Percentiles rank a stretch among this genome's conserved stretches.
Evolutionary conservation across 2,329 filamentous ascomycete species (phyloP).

Genomic region (Aspergillus sp.): DNA sequence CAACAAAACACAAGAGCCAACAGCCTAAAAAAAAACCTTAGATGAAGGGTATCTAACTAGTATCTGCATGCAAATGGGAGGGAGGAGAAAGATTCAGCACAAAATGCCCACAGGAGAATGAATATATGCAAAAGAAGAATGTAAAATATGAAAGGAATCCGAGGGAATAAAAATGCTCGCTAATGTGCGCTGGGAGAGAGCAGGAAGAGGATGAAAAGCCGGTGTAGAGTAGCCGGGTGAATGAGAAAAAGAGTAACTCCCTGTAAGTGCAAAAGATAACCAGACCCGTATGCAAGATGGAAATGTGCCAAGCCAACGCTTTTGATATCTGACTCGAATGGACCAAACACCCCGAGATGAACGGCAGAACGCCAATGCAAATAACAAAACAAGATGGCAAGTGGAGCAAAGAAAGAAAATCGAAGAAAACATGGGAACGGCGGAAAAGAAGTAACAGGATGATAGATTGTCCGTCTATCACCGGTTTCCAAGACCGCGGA

Average conservation of each 20-base stretch:
- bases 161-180: conserved; percentile 1
- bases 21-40: conserved; percentile 9
- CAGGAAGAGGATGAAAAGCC: not conserved
- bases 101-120: not conserved
- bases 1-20: conserved; percentile 5
- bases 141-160: not conserved
- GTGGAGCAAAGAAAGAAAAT: not conserved
- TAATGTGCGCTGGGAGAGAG: not conserved
- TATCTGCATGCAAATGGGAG: conserved; percentile 4
- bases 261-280: not conserved
- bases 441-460: not conserved
- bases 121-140: not conserved
- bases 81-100: not conserved
- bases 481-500: conserved; percentile 36
- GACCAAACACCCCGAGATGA: not conserved
- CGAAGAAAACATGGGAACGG: conserved; percentile 2
- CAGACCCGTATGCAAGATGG: not conserved
- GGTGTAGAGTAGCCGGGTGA: not conserved
- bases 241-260: conserved; percentile 1
- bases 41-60: conserved; percentile 21
- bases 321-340: not conserved
- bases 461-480: conserved; percentile 2
- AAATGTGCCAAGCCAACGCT: not conserved
- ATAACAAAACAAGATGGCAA: not conserved
- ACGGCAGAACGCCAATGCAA: not conserved